Base-by-base conservation (phyloP, 768 basidiomycete species). In the Lenzites betulinus region DNA sequence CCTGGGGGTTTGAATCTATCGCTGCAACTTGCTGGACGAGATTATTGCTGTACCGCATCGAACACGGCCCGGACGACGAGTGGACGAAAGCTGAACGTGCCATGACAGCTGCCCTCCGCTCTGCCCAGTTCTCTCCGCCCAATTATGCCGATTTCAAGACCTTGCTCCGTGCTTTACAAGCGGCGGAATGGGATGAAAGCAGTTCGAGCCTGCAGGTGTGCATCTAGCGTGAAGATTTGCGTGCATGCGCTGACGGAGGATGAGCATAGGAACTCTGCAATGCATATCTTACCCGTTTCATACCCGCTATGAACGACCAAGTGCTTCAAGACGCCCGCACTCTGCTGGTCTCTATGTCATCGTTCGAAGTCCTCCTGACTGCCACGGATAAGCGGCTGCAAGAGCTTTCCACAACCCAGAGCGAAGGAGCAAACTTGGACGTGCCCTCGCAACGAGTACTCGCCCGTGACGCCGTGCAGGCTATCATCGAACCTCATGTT, bases 401-500 rank as follows among this genome's bases (percentile, higher is more conserved):
- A 15, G 39, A 23, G 16, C 25, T 58, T 11, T 11, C 12, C 6
- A 18, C 22, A 25, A 22, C 11, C 20, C 12, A 13, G 11, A 28
- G 42, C 26, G 22, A 22, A 2, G 16, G 28, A 12, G 6, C 18
- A 7, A 33, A 35, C 8, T 11, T 20, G n/a, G 26, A 41, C 38
- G 16, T 7, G 13, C 42, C 12, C 15, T 69, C 56, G 56, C 68
- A 59, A 64, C 59, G 50, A 26, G 30, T 23, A 20, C 53, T 33
- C 28, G 64, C 60, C 16, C 64, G 51, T 20, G 44, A 25, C 12
- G 60, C 44, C 12, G 68, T 66, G 2, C 53, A 79, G 71, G 67
- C 62, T 1, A 74, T 88, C 42, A 73, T 84, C 20, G 65, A 75
- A 54, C 79, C 81, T 20, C 77, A 81, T 57, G 69, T 76, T 1